These are phyloP conservation scores for Aspergillus taichungensis DNA, from an alignment of 495 filamentous ascomycete species.

Conservation along the genomic window DNA sequence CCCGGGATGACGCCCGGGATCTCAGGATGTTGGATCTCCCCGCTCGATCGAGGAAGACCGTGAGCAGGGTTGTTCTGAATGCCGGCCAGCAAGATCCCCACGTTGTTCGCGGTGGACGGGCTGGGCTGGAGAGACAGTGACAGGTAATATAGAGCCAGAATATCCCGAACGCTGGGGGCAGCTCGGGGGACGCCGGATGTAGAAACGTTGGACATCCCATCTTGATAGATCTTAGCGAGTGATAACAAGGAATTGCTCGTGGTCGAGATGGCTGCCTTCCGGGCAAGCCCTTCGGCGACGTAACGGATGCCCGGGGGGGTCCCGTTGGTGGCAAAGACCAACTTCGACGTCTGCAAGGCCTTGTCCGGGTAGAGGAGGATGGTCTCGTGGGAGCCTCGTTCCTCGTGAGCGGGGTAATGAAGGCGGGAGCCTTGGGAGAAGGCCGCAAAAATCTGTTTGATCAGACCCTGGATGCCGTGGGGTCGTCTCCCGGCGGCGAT, in stretches of 20 bases:
- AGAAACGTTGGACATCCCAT: slow-evolving; percentile 81
- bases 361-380: slow-evolving; percentile 76
- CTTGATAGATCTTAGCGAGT: slow-evolving; percentile 96
- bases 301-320: slow-evolving; percentile 76
- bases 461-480: slow-evolving; percentile 68
- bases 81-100: slow-evolving; percentile 90
- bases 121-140: slow-evolving; percentile 92
- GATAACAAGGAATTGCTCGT: slow-evolving; percentile 95
- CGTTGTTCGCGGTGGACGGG: slow-evolving; percentile 97
- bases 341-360: slow-evolving; percentile 72
- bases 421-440: slow-evolving; percentile 40
- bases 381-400: slow-evolving; percentile 40
- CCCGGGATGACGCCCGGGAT: slow-evolving; percentile 79
- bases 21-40: slow-evolving; percentile 34
- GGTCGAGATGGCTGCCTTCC: slow-evolving; percentile 79
- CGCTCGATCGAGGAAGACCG: slow-evolving; percentile 22
- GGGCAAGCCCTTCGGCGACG: slow-evolving; percentile 61
- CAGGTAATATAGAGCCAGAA: slow-evolving; percentile 91
- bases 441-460: slow-evolving; percentile 69
- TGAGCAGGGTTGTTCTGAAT: slow-evolving; percentile 67
- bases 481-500: slow-evolving; percentile 71
- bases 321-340: slow-evolving; percentile 73
- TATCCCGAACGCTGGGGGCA: slow-evolving; percentile 78
- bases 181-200: slow-evolving; percentile 48
- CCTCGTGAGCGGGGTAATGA: slow-evolving; percentile 19